Conservation (phyloP, 2,329 filamentous ascomycete species). For the Xylariaceae sp. region DNA sequence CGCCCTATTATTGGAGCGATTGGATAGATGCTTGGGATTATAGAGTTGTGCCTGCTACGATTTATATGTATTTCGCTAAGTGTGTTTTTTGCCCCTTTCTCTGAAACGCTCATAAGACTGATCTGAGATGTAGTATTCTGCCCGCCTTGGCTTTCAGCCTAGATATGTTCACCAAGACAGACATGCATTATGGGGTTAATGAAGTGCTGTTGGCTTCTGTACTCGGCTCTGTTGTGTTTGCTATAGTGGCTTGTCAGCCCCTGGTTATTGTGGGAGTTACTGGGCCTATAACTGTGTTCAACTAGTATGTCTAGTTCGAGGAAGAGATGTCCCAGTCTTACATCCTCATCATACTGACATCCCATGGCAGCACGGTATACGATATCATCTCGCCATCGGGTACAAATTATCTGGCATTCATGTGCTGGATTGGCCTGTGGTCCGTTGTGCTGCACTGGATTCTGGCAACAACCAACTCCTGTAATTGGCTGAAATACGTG, state of each 20-base stretch:
- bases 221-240: constrained; percentile 77
- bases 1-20: constrained; percentile 77
- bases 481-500: constrained; percentile 84
- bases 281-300: constrained; percentile 88
- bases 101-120: background rate
- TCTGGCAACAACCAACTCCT: constrained; percentile 79
- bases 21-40: constrained; percentile 90
- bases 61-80: constrained; percentile 97
- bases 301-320: constrained; percentile 57
- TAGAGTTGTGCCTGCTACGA: constrained; percentile 78
- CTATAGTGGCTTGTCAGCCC: constrained; percentile 76
- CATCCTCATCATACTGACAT: background rate
- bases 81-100: constrained; percentile 38
- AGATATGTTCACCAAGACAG: constrained; percentile 89
- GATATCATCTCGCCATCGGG: constrained; percentile 78
- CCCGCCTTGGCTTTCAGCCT: constrained; percentile 85
- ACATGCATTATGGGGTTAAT: constrained; percentile 83
- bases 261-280: constrained; percentile 90
- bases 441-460: constrained; percentile 81
- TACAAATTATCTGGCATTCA: constrained; percentile 82
- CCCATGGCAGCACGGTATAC: constrained; percentile 66
- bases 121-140: constrained; percentile 60
- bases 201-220: constrained; percentile 87
- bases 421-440: constrained; percentile 92
- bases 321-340: background rate